phyloP scores from a whole-genome alignment of 2,329 filamentous ascomycete genomes.

The Clarireedia paspali region DNA sequence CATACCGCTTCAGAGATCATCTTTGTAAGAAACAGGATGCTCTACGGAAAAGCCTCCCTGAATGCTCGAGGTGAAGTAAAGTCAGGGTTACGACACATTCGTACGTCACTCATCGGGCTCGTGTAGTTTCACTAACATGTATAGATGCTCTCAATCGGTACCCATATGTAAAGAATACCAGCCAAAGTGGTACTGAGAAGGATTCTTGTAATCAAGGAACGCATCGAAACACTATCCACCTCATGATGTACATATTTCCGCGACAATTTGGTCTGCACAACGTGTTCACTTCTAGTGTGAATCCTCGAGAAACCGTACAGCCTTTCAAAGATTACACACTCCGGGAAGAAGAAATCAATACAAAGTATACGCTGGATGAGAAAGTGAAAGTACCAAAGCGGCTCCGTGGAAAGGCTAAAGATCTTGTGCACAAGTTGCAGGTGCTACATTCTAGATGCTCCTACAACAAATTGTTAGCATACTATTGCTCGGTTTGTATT shows the following conservation, averaged over 20 bases:
- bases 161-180: slow-evolving; percentile 24
- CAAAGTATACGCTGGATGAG: slow-evolving; percentile 19
- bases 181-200: slow-evolving; percentile 4
- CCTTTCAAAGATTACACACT: slow-evolving; percentile 78
- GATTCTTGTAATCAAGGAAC: slow-evolving; percentile 15
- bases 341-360: slow-evolving; percentile 71
- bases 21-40: slow-evolving; percentile 75
- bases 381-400: slow-evolving; percentile 49
- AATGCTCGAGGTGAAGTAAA: slow-evolving; percentile 60
- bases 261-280: slow-evolving; percentile 86
- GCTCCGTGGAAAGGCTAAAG: slow-evolving; percentile 53
- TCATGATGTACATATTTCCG: slow-evolving; percentile 93
- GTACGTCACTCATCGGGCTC: slow-evolving; percentile 41
- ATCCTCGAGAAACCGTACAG: slow-evolving; percentile 59
- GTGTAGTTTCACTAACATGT: slow-evolving; percentile 19
- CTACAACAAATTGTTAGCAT: slow-evolving; percentile 67
- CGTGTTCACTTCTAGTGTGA: slow-evolving; percentile 68
- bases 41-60: slow-evolving; percentile 71
- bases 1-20: slow-evolving; percentile 50
- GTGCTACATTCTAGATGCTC: slow-evolving; percentile 66
- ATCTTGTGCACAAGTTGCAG: slow-evolving; percentile 62
- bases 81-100: slow-evolving; percentile 73
- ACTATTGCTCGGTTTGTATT: slow-evolving; percentile 63
- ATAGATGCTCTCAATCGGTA: slow-evolving; percentile 76
- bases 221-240: slow-evolving; percentile 53